phyloP scores from a whole-genome alignment of 305 asterid species.

The Fraxinus floribunda region DNA sequence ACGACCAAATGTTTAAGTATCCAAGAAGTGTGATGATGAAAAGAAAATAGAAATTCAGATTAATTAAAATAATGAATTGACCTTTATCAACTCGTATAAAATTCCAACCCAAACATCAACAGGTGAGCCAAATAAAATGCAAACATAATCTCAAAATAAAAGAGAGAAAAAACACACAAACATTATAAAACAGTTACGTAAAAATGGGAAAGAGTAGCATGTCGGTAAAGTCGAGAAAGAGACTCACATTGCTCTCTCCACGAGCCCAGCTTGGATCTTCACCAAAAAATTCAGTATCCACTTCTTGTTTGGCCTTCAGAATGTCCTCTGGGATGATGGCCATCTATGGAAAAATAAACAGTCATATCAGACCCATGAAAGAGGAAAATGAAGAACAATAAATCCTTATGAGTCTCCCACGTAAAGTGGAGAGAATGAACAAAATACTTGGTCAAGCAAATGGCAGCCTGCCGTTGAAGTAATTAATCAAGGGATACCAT shows the following conservation, averaged over 20 bases:
- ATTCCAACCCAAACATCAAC: background rate
- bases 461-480: background rate
- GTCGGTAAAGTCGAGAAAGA: background rate
- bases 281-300: constrained; percentile 60
- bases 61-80: background rate
- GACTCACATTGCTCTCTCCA: background rate
- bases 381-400: background rate
- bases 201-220: background rate
- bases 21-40: background rate
- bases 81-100: background rate
- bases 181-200: background rate
- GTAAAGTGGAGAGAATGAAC: background rate
- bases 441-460: background rate
- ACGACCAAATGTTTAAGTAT: background rate
- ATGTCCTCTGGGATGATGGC: constrained; percentile 57
- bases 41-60: background rate
- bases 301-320: constrained; percentile 68
- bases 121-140: background rate
- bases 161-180: background rate
- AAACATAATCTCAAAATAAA: background rate
- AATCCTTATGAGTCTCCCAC: background rate
- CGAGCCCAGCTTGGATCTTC: background rate
- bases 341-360: constrained; percentile 43
- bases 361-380: background rate
- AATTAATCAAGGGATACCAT: background rate